phyloP scores from a whole-genome alignment of 192 early-diverging fungal genomes.

The Backusella tarrabulga region DNA sequence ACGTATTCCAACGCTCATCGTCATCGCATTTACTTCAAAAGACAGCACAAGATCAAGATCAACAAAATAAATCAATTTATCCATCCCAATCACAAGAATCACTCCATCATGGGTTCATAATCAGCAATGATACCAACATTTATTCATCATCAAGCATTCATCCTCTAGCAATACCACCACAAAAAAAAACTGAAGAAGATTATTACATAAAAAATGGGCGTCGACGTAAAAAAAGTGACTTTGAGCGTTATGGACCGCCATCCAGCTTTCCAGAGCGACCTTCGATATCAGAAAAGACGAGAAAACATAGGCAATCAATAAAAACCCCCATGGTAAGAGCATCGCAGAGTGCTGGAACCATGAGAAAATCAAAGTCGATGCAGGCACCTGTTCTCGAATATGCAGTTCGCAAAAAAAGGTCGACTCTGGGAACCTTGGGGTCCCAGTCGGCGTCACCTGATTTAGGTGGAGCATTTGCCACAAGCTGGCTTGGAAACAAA shows the following conservation, averaged over 20 bases:
- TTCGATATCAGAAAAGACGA: background rate
- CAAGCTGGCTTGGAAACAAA: constrained; percentile 22
- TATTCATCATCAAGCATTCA: background rate
- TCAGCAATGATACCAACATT: constrained; percentile 6
- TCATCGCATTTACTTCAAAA: background rate
- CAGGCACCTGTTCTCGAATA: background rate
- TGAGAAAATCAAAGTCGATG: constrained; percentile 2
- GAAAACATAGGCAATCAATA: background rate
- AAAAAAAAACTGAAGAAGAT: background rate
- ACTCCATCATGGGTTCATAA: background rate
- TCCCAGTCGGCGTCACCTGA: constrained; percentile 11
- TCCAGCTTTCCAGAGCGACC: constrained; percentile 5
- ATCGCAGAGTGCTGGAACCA: constrained; percentile 9
- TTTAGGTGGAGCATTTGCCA: constrained; percentile 2
- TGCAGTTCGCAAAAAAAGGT: constrained; percentile 11
- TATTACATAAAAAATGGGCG: background rate
- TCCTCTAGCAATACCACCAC: background rate
- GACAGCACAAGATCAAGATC: background rate
- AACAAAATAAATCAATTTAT: background rate
- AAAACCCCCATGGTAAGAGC: background rate
- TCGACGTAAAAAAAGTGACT: constrained; percentile 13
- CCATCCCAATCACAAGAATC: background rate
- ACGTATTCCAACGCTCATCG: constrained; percentile 4
- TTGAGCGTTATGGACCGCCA: constrained; percentile 12
- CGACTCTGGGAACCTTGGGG: background rate